These are phyloP conservation scores for Coemansia sp. DNA, from an alignment of 192 early-diverging fungal genomes.

Conservation along the genomic window DNA sequence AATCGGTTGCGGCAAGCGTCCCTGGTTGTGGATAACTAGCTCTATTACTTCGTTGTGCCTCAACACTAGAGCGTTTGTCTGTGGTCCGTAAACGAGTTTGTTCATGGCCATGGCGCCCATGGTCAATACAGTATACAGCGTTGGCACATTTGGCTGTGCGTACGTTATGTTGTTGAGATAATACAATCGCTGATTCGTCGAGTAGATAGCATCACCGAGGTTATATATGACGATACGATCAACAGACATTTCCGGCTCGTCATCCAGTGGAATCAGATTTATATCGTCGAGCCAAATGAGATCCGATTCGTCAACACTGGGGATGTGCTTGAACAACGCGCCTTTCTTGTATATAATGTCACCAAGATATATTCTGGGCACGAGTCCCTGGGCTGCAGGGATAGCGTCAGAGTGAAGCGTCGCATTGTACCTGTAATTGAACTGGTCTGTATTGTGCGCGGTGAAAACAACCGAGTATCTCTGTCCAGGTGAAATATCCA, in stretches of 20 bases:
- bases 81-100: slow-evolving; percentile 61
- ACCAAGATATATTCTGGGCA: slow-evolving; percentile 54
- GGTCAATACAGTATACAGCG: slow-evolving; percentile 62
- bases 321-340: slow-evolving; percentile 49
- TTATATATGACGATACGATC: slow-evolving; percentile 50
- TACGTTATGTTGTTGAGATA: slow-evolving; percentile 73
- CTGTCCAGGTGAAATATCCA: slow-evolving; percentile 69
- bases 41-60: slow-evolving; percentile 64
- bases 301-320: neutral
- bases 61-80: slow-evolving; percentile 60
- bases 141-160: slow-evolving; percentile 61
- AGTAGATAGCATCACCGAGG: slow-evolving; percentile 57
- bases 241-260: slow-evolving; percentile 47
- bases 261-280: slow-evolving; percentile 54
- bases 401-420: slow-evolving; percentile 57
- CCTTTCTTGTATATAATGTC: slow-evolving; percentile 59
- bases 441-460: slow-evolving; percentile 55
- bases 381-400: slow-evolving; percentile 45
- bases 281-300: slow-evolving; percentile 33
- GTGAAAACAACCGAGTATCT: slow-evolving; percentile 77
- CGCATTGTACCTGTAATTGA: slow-evolving; percentile 71
- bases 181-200: slow-evolving; percentile 69
- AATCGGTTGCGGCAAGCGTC: slow-evolving; percentile 66
- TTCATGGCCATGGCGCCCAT: slow-evolving; percentile 57
- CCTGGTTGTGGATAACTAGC: slow-evolving; percentile 70